Conservation (phyloP, 495 filamentous ascomycete genomes). For the Penicillium silybi region DNA sequence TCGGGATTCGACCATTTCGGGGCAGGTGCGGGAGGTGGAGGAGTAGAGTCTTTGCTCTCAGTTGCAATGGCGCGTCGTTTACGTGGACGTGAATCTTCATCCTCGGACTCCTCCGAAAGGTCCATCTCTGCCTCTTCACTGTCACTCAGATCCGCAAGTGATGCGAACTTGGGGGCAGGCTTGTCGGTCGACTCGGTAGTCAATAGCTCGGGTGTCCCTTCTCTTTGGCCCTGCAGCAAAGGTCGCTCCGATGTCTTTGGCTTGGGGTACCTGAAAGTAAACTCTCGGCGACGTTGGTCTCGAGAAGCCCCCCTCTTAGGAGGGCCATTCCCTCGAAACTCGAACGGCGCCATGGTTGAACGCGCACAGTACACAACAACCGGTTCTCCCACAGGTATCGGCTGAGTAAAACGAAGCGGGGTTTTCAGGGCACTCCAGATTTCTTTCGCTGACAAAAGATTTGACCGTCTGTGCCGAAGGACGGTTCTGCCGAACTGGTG, state of each 20-base stretch:
- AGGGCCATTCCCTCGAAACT: conserved; percentile 35
- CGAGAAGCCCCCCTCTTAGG: neutral
- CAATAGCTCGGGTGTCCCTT: conserved; percentile 37
- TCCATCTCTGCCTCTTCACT: conserved; percentile 72
- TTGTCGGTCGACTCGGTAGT: conserved; percentile 25
- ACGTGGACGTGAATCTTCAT: conserved; percentile 38
- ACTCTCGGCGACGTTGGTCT: conserved; percentile 20
- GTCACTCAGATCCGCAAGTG: conserved; percentile 61
- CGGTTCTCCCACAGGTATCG: neutral
- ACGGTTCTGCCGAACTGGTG: neutral
- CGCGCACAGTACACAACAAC: neutral
- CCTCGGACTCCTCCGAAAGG: conserved; percentile 46
- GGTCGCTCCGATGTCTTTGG: conserved; percentile 42
- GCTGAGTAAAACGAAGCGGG: neutral
- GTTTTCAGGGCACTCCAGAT: neutral
- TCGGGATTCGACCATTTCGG: conserved; percentile 95
- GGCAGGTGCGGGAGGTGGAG: conserved; percentile 24
- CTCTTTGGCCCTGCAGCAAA: conserved; percentile 34
- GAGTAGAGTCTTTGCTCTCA: conserved; percentile 23
- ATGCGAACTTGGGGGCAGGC: conserved; percentile 36
- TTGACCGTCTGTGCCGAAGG: neutral
- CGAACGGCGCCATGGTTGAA: conserved; percentile 28
- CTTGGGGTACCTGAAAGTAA: conserved; percentile 43
- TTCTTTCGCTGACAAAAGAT: neutral
- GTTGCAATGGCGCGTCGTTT: conserved; percentile 52